Evolutionary conservation across 163 green algal genomes (phyloP).

Genomic region (Scenedesmus sp.): DNA sequence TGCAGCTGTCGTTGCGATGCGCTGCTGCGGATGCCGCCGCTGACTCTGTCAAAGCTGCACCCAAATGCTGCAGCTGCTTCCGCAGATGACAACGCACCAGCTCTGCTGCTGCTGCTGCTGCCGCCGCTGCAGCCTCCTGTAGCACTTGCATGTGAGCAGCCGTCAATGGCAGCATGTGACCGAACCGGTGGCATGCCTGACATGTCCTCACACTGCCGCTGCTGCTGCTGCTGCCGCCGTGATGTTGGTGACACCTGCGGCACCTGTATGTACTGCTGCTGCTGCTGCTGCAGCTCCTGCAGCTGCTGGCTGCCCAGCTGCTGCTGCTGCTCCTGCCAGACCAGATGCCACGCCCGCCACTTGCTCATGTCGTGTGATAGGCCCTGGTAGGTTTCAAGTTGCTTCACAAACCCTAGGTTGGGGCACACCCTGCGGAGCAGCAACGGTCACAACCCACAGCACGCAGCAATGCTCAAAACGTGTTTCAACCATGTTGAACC

Average conservation of each 20-base stretch:
- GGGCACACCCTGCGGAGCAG: conserved; percentile 3
- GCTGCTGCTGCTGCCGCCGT: background rate
- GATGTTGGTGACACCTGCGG: background rate
- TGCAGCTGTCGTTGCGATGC: background rate
- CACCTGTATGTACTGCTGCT: conserved; percentile 25
- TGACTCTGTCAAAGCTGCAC: background rate
- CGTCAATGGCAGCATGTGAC: background rate
- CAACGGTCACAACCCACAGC: background rate
- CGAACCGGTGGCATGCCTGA: background rate
- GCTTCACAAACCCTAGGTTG: conserved; percentile 46
- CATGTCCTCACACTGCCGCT: background rate
- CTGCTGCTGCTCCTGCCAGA: conserved; percentile 26
- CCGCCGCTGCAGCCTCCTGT: background rate
- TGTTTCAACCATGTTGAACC: conserved; percentile 74
- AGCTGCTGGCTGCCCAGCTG: background rate
- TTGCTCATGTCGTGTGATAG: conserved; percentile 27
- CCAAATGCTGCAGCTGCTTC: background rate
- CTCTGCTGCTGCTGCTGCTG: conserved; percentile 25
- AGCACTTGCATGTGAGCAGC: too few species aligned
- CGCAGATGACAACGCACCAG: background rate
- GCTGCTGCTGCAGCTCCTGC: conserved; percentile 15
- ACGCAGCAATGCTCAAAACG: conserved; percentile 18
- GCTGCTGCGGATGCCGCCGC: background rate
- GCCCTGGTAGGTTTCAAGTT: conserved; percentile 25
- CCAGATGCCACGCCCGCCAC: conserved; percentile 35